Evolutionary conservation across 345 rosid species (phyloP), one percentile per base, ranked within the genome.

Genomic region (Eucalyptus curtisii): DNA sequence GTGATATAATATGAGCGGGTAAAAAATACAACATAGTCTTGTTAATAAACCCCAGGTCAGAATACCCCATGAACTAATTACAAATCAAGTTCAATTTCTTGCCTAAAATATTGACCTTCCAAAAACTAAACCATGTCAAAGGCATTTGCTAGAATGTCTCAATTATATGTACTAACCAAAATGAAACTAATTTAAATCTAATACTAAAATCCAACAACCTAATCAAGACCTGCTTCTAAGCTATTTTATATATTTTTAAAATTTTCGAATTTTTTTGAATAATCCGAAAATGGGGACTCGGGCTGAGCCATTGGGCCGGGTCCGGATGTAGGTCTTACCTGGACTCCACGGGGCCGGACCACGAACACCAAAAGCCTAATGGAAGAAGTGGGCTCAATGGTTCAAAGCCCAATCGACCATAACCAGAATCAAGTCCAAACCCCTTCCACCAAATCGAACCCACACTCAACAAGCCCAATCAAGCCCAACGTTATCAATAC

Each of bases 181-280:
- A 55, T 5, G 3, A 55, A 55, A 24, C 61, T 24, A 24, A 9
- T 30, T 55, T 55, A 55, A 24, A 55, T 55, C 27, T 24, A 55
- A 55, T 55, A 1, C 30, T 55, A 55, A 24, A 55, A 55, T 22
- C 61, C 10, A 1, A 55, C 61, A 55, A 55, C 61, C 3, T 55
- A 55, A 55, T 55, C 3, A 55, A 55, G 61, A 55, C 61, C 61
- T 24, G 27, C 61, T 55, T 55, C 13, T 55, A 55, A 55, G 61
- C 61, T 55, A 9, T 55, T 55, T 0, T 55, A 22, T 55, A 22
- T 24, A 3, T 50, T 53, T 22, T 53, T 53, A 8, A 7, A 22
- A 4, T 22, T 55, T 55, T 24, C 5, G 5, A 2, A 2, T 2
- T 55, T 10, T 55, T 55, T 55, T 55, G 0, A 55, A 0, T 55